phyloP scores from a whole-genome alignment of 2,329 filamentous ascomycete species.

The Cadophora malorum region DNA sequence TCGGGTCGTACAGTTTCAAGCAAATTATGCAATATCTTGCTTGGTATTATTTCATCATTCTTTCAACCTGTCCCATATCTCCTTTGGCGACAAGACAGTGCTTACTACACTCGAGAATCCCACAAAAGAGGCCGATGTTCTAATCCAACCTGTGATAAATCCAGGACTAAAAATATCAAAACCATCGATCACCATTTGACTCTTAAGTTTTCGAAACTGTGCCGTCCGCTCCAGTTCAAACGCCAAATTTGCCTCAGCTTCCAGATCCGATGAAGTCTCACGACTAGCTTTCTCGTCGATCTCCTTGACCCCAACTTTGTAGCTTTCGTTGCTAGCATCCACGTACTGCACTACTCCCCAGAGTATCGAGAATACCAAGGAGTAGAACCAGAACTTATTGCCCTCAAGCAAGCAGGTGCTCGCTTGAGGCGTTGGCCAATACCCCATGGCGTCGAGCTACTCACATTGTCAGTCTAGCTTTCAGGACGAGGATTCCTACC shows the following conservation, averaged over 20 bases:
- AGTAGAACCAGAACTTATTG: conserved; percentile 74
- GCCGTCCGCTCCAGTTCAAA: conserved; percentile 24
- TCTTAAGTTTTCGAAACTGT: conserved; percentile 48
- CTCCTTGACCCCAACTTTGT: background rate
- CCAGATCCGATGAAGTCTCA: conserved; percentile 37
- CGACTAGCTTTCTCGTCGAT: conserved; percentile 38
- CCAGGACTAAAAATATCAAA: conserved; percentile 70
- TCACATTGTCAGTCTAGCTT: background rate
- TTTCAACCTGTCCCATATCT: conserved; percentile 63
- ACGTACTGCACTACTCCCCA: conserved; percentile 40
- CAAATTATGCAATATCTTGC: background rate
- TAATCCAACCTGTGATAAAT: conserved; percentile 64
- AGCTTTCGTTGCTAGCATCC: background rate
- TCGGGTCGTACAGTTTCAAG: background rate
- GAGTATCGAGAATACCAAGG: conserved; percentile 51
- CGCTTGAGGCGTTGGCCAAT: conserved; percentile 52
- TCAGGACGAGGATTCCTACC: background rate
- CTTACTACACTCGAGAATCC: conserved; percentile 66
- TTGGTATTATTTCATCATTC: conserved; percentile 33
- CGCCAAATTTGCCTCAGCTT: background rate
- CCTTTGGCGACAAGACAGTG: conserved; percentile 64
- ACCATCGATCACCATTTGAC: conserved; percentile 60
- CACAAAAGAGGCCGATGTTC: conserved; percentile 57
- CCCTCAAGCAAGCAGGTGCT: conserved; percentile 61
- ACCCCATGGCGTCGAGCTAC: conserved; percentile 56